Conservation (phyloP, 176 grass and related monocot genomes). For the Cenchrus purpureus region DNA sequence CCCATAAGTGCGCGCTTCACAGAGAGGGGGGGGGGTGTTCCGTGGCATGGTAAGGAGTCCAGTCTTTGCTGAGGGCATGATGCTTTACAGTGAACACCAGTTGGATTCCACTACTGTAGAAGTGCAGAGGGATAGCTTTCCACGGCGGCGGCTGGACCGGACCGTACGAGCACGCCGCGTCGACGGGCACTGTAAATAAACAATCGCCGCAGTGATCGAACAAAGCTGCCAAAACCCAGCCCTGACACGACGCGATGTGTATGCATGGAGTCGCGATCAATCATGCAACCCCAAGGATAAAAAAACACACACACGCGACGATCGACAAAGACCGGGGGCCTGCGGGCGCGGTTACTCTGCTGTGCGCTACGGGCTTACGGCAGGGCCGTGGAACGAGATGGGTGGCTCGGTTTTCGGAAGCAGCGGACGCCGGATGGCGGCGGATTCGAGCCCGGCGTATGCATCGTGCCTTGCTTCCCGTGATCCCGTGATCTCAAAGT, state of each 20-base stretch:
- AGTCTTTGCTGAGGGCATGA: no score
- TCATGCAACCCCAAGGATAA: not conserved
- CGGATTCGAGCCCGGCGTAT: not conserved
- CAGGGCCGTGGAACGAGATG: no score
- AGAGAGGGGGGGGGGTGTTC: not conserved
- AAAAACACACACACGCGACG: not conserved
- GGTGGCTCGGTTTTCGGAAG: no score
- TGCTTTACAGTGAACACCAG: no score
- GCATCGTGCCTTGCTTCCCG: not conserved
- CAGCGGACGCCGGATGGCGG: no score
- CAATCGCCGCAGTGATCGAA: not conserved
- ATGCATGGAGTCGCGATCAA: not conserved
- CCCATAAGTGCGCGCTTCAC: not conserved
- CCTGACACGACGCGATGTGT: not conserved
- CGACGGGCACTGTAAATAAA: not conserved
- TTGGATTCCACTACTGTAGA: not conserved
- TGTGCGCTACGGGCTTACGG: no score
- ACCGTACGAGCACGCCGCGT: not conserved
- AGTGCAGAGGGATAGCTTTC: not conserved
- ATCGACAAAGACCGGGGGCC: no score
- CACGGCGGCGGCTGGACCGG: not conserved
- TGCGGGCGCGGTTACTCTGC: no score
- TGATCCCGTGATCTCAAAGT: no score
- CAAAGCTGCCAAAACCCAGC: slow-evolving; percentile 12
- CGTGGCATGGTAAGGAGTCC: no score